Base-by-base conservation (phyloP, 331 rosid genomes). In the Spiraea crenata region DNA sequence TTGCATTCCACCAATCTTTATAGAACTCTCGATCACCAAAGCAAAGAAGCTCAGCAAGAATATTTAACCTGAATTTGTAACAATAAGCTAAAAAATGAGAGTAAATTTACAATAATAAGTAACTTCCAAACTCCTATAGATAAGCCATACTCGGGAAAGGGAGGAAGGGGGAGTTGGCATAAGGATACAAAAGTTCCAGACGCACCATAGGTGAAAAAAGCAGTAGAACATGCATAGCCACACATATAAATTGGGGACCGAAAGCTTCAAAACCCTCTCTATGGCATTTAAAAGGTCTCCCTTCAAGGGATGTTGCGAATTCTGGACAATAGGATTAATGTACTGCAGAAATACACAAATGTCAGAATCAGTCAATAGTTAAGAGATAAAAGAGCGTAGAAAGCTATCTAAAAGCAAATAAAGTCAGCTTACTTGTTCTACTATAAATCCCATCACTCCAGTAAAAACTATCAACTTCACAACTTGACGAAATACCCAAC, bases 221-320 rank as follows among this genome's bases (percentile, higher is more conserved):
- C 99, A 89, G 82, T 95, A 95, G 85, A 95, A 95, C 96, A 89
- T 91, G 96, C 99, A 95, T 72, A 95, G 96, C 99, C 99, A 95
- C 77, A 95, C 96, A 15, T 95, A 95, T 85, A 95, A 82, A 70
- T 87, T 88, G 62, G 99, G 99, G 74, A 95, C 96, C 55, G 99
- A 95, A 63, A 95, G 99, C 87, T 91, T 95, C 86, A 95, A 81
- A 74, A 91, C 56, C 86, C 99, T 95, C 87, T 95, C 99, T 50
- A 86, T 66, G 58, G 89, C 95, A 84, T 86, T 88, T 82, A 95
- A 83, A 57, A 86, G 82, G 84, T 95, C 73, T 67, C 93, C 99
- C 86, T 95, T 95, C 79, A 95, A 77, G 67, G 98, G 99, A 82
- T 95, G 99, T 56, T 91, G 92, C 37, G 99, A 95, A 69, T 95